Conservation (phyloP, 768 basidiomycete species). For the Chalciporus pseudorubinellus region DNA sequence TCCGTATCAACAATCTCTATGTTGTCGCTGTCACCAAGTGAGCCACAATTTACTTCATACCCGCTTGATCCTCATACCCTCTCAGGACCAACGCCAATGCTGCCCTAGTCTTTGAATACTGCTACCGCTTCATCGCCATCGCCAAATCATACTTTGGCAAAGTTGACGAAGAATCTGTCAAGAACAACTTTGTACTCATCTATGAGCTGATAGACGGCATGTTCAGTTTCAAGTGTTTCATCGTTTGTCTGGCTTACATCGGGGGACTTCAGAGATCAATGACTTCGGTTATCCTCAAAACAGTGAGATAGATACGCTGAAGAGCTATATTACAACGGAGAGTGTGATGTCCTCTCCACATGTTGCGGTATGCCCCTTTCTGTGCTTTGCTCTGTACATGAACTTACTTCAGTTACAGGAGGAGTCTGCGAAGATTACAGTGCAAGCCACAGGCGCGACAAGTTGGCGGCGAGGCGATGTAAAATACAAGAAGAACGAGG, state of each 20-base stretch:
- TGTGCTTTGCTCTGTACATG: background rate
- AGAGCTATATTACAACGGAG: conserved; percentile 97
- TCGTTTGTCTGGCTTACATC: conserved; percentile 6
- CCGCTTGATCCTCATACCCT: background rate
- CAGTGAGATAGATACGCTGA: conserved; percentile 96
- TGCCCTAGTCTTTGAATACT: conserved; percentile 96
- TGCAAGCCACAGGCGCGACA: conserved; percentile 94
- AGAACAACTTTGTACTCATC: conserved; percentile 98
- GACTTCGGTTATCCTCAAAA: conserved; percentile 99
- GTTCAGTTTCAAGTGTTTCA: conserved; percentile 12
- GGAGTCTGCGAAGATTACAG: conserved; percentile 95
- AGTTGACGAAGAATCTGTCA: conserved; percentile 95
- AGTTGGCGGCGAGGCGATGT: conserved; percentile 96
- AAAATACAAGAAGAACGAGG: conserved; percentile 99
- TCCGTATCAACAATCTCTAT: conserved; percentile 92
- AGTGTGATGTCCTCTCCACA: conserved; percentile 86
- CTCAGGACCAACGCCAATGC: conserved; percentile 92
- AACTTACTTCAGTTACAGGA: conserved; percentile 51
- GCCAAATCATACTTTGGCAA: conserved; percentile 97
- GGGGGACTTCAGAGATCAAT: conserved; percentile 71
- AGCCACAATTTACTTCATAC: conserved; percentile 21
- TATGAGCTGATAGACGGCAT: conserved; percentile 97
- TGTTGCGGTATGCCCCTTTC: conserved; percentile 59
- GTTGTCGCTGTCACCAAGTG: conserved; percentile 95
- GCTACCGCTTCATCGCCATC: conserved; percentile 94